phyloP scores from a whole-genome alignment of 305 asterid genomes.

The Plantago rigida region DNA sequence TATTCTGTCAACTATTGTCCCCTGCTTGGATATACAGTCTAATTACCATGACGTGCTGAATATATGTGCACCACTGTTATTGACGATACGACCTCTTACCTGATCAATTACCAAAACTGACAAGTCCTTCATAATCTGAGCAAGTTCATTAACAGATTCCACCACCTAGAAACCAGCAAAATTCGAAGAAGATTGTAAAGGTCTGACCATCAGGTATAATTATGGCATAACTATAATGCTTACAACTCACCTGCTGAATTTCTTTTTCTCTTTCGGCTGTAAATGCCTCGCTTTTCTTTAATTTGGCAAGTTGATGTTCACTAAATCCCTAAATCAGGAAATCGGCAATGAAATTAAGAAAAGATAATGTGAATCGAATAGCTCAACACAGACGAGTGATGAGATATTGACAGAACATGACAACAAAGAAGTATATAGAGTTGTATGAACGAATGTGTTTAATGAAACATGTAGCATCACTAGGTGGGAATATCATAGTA shows the following conservation, averaged over 20 bases:
- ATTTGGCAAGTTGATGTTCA: slow-evolving; percentile 86
- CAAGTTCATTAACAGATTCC: slow-evolving; percentile 91
- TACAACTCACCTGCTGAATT: slow-evolving; percentile 66
- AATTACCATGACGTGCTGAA: slow-evolving; percentile 1
- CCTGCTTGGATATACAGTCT: slow-evolving; percentile 48
- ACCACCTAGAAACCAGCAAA: slow-evolving; percentile 52
- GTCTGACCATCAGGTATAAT: slow-evolving; percentile 13
- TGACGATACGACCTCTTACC: slow-evolving; percentile 43
- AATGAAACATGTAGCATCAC: too few relatives aligned
- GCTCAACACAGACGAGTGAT: too few relatives aligned
- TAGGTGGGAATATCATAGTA: too few relatives aligned
- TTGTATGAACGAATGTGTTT: too few relatives aligned
- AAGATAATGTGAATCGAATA: too few relatives aligned
- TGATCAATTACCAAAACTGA: slow-evolving; percentile 98
- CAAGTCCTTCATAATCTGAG: slow-evolving; percentile 97
- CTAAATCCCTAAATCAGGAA: slow-evolving; percentile 59
- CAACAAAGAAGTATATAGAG: too few relatives aligned
- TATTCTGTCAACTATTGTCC: slow-evolving; percentile 93
- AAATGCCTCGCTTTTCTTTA: slow-evolving; percentile 85
- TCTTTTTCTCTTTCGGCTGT: slow-evolving; percentile 93
- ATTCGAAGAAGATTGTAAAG: slow-evolving; percentile 6
- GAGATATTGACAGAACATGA: too few relatives aligned
- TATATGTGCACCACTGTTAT: slow-evolving; percentile 19
- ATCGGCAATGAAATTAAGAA: slow-evolving; percentile 10
- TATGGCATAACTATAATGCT: slow-evolving; percentile 5